These are phyloP conservation scores for Fusarium napiforme DNA, from an alignment of 2,329 filamentous ascomycete species.

Conservation along the genomic window DNA sequence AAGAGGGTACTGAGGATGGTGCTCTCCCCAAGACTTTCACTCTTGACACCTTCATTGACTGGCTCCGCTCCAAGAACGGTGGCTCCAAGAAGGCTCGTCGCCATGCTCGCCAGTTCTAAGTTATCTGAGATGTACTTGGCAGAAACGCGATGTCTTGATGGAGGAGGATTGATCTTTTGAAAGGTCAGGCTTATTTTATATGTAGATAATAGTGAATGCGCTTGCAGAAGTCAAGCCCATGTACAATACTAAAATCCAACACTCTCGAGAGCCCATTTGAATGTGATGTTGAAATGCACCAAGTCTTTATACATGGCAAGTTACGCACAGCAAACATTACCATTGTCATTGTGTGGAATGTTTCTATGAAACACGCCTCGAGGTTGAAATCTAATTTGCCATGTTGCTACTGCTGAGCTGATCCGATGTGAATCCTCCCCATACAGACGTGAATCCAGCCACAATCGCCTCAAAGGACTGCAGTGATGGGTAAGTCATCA, in stretches of 20 bases:
- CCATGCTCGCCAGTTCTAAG: slow-evolving; percentile 39
- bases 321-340: too few relatives aligned
- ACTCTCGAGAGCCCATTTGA: fast-evolving
- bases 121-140: not conserved
- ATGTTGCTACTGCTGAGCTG: too few relatives aligned
- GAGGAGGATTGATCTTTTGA: not conserved
- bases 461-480: too few relatives aligned
- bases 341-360: too few relatives aligned
- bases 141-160: fast-evolving
- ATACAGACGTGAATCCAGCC: too few relatives aligned
- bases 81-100: slow-evolving; percentile 31
- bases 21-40: slow-evolving; percentile 41
- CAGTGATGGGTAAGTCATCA: too few relatives aligned
- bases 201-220: slow-evolving; percentile 14
- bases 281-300: not conserved
- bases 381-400: too few relatives aligned
- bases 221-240: not conserved
- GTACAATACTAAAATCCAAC: not conserved
- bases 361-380: too few relatives aligned
- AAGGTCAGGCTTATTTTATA: not conserved
- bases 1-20: not conserved
- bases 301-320: too few relatives aligned
- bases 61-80: slow-evolving; percentile 20
- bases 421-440: too few relatives aligned
- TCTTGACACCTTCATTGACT: slow-evolving; percentile 40